Evolutionary conservation across 805 yeast genomes (phyloP), one percentile per base, ranked within the genome.

Genomic region (Zygoascus flipseniorum): DNA sequence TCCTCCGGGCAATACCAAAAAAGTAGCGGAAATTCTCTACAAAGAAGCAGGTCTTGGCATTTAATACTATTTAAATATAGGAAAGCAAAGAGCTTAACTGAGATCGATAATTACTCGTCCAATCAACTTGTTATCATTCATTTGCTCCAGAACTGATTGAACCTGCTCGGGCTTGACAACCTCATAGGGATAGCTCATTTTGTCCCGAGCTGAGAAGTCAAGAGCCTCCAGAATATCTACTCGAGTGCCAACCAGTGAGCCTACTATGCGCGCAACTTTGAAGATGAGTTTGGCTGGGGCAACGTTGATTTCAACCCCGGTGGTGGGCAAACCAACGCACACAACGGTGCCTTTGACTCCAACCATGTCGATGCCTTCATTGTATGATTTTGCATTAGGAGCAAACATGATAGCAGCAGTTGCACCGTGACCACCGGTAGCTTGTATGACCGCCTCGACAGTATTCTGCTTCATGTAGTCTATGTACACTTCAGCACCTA

Each of bases 401-500:
- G 66, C 62, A 8, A 63, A 51, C 43, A 58, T 54, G 35, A 62
- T 32, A 2, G 49, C 53, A 1, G 57, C 64, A 43, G 56, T 58
- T 16, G 60, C 64, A n/a, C 66, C 66, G 13, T 19, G 23, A 8
- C 62, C 62, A 5, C 55, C 56, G 11, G 67, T 62, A 14, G 55
- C 43, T 20, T 52, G 32, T 19, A 32, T 31, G 31, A 62, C 56
- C 53, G 68, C 71, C 11, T 48, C 58, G 10, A 57, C 48, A 47
- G 57, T 60, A 32, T 56, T 51, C 18, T 52, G 54, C 47, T 58
- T 53, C 48, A 71, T 69, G 68, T 77, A 79, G 69, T 80, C 85
- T 53, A 80, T 69, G 56, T 71, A 79, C 32, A 64, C 72, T 59
- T 79, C 83, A 56, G 81, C 82, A 50, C 85, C 85, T 48, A 78